Evolutionary conservation across 352 stramenopile genomes (phyloP).

Genomic region (Elongisporangium prolatum): DNA sequence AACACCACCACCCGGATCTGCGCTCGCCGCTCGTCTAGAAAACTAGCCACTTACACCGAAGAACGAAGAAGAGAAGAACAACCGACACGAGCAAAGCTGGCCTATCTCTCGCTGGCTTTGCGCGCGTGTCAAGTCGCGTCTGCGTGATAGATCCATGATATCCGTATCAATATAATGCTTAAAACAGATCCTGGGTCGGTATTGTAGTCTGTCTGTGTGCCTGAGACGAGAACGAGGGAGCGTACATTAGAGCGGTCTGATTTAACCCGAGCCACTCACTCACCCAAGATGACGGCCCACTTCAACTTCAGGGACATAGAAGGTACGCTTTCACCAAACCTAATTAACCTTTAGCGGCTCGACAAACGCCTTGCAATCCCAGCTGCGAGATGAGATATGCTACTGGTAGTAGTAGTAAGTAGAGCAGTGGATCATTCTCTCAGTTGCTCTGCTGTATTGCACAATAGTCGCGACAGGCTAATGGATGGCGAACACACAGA

Average conservation of each 20-base stretch:
- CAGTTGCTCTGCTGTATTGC: no score
- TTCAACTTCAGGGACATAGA: background rate
- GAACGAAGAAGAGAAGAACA: slow-evolving; percentile 3
- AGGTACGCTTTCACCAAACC: background rate
- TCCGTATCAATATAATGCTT: background rate
- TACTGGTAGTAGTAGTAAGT: no score
- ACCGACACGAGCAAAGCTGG: slow-evolving; percentile 1
- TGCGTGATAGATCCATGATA: slow-evolving; percentile 3
- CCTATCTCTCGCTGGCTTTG: background rate
- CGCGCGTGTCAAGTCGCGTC: background rate
- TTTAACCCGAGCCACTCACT: background rate
- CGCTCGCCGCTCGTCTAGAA: slow-evolving; percentile 4
- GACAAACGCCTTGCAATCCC: no score
- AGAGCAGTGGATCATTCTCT: no score
- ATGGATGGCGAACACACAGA: background rate
- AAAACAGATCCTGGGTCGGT: background rate
- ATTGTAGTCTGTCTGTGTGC: no score
- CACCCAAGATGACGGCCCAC: background rate
- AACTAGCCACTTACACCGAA: slow-evolving; percentile 5
- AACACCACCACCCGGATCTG: slow-evolving; percentile 42
- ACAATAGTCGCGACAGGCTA: no score
- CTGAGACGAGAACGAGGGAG: slow-evolving; percentile 1
- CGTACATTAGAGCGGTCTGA: slow-evolving; percentile 5
- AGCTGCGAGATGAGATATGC: no score
- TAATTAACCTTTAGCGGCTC: no score